Evolutionary conservation across 2,329 filamentous ascomycete species (phyloP), one percentile per base, ranked within the genome.

Genomic region (Penicillium frequentans): DNA sequence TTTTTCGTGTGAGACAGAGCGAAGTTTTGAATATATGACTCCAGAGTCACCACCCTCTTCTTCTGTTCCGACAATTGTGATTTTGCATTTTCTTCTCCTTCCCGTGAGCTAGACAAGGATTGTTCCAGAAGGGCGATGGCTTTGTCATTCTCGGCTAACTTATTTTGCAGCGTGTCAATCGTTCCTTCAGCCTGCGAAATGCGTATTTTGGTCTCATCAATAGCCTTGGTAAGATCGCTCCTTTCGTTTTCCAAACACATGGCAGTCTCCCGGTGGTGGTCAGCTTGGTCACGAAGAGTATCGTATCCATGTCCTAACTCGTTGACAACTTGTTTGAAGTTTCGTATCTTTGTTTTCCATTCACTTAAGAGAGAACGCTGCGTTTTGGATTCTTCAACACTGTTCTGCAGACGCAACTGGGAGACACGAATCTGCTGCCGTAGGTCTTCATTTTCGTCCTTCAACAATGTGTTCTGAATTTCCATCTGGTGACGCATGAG

Each of bases 271-370:
- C 67, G 73, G 14, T 75, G 56, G 19, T 62, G 56, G n/a, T 64
- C 60, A 1, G 68, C 64, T 39, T 74, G 71, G 6, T 63, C 62
- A 16, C 66, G 68, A 42, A 76, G 68, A 6, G 35, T 47, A 23
- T 73, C 69, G 42, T 73, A 72, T 14, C 72, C 68, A 9, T 64
- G 64, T 5, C 73, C 73, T n/a, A 77, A 55, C 6, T 68, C 68
- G 50, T 68, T 69, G 27, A 76, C 61, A 24, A 75, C 62, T 19
- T 55, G 35, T 57, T 68, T 72, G 53, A 76, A 65, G 47, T 67
- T 73, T 6, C 54, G 49, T 7, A 77, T 55, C 33, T 70, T 75
- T 5, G 55, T 50, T 57, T 72, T 76, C 74, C 73, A 77, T 27
- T 63, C 59, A 19, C 70, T 68, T 26, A 74, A 56, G 19, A 69